A percentile compares a stretch with the other conserved stretches of the same genome.
These are phyloP conservation scores for Tetrahymena borealis DNA, from an alignment of 73 alveolate species.

Conservation along the genomic window DNA sequence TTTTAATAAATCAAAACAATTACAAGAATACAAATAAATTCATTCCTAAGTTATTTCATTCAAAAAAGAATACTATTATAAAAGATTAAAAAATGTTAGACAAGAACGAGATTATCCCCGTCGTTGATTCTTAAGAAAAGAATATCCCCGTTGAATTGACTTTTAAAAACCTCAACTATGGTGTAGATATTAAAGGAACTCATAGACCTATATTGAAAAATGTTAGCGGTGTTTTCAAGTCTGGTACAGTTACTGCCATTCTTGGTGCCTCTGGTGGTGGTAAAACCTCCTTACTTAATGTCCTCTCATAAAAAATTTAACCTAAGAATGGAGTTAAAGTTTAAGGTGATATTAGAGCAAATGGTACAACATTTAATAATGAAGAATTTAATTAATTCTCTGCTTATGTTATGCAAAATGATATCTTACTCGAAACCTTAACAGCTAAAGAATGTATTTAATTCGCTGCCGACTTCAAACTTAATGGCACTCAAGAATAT, in stretches of 20 bases:
- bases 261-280: conserved; percentile 61
- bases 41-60: no score
- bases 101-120: background rate
- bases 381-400: background rate
- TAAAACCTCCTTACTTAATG: conserved; percentile 51
- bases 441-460: conserved; percentile 35
- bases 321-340: background rate
- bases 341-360: background rate
- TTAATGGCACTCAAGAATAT: conserved; percentile 10
- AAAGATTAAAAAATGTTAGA: background rate
- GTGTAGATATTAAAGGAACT: background rate
- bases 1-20: background rate
- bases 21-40: background rate
- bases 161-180: background rate
- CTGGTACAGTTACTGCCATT: conserved; percentile 13
- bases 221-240: background rate
- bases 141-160: background rate
- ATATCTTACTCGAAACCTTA: conserved; percentile 37
- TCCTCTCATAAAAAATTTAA: conserved; percentile 7
- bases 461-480: conserved; percentile 43
- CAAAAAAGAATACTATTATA: background rate
- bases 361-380: background rate
- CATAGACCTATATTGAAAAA: background rate
- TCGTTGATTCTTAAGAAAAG: background rate
- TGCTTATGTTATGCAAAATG: conserved; percentile 55